Base-by-base conservation (phyloP, 2,329 filamentous ascomycete genomes). In the Trichoderma afroharzianum region DNA sequence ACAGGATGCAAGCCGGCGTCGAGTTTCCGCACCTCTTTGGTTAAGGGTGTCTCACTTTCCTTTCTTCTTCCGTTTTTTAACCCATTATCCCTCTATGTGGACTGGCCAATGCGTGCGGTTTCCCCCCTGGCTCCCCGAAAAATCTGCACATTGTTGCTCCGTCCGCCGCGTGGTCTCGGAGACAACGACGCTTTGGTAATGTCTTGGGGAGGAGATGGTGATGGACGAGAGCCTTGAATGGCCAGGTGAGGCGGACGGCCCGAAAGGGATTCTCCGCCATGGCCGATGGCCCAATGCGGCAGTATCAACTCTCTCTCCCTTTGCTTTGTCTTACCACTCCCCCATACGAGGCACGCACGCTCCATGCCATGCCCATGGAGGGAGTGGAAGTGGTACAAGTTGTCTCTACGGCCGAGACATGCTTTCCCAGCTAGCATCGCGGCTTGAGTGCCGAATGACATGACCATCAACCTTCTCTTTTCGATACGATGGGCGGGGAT, bases 231-330 rank as follows among this genome's bases (percentile, higher is more conserved):
- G 33, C 36, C 12, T 47, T 36, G 47, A 26, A 26, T 61, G 62
- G 63, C 50, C 53, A 63, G 62, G 57, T 68, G 57, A 68, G 58
- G 66, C 70, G 70, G 70, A 62, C 64, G 70, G 70, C 70, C 70
- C 70, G 70, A 72, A 72, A 72, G 58, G 70, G 58, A 47, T 68
- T 63, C 36, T 62, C 57, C 59, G 26, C 66, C 33, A 68, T 68
- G 55, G 55, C 66, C 28, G 28, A 26, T 28, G 66, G 18, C 66
- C 66, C 55, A 59, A 68, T 68, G 14, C 24, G 55, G 66, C n/a
- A 68, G 66, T 18, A 61, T 61, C 26, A 43, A 50, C 32, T 39
- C 30, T 9, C 15, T 36, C 6, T 33, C 12, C 39, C 62, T 43
- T 39, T 36, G 33, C 33, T 50, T 32, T 63, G 62, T 32, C 62